Evolutionary conservation across 139 green algal species (phyloP).

Genomic region (Chlorella sp.): DNA sequence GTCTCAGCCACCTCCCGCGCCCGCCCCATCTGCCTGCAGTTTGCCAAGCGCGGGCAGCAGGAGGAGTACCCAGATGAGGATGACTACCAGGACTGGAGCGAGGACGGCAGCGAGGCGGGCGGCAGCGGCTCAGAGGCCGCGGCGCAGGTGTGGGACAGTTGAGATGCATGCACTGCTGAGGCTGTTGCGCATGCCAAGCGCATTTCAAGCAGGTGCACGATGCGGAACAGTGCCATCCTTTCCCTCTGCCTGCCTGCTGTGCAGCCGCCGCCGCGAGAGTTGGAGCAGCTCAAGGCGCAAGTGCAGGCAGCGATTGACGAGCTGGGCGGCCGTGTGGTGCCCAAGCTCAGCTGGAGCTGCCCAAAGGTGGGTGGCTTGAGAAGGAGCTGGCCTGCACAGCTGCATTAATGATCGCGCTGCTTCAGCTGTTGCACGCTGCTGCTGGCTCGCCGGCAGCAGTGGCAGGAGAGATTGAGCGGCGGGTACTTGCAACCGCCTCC

Average conservation of each 20-base stretch:
- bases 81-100: constrained; percentile 41
- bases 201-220: neutral
- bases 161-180: neutral
- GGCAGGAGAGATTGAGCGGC: too few relatives aligned
- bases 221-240: neutral
- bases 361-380: constrained; percentile 71
- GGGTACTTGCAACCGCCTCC: too few relatives aligned
- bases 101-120: neutral
- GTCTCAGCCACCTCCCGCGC: neutral
- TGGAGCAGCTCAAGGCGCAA: constrained; percentile 47
- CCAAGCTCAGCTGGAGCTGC: constrained; percentile 94
- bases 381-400: too few relatives aligned
- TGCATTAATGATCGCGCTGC: too few relatives aligned
- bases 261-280: constrained; percentile 25
- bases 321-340: constrained; percentile 81
- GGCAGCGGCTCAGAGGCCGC: neutral
- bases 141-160: neutral
- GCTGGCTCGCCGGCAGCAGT: too few relatives aligned
- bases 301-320: constrained; percentile 68
- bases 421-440: too few relatives aligned
- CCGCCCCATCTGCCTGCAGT: neutral
- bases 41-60: constrained; percentile 20
- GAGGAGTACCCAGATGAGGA: constrained; percentile 29
- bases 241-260: neutral
- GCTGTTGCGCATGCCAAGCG: neutral